Conservation (phyloP, 495 filamentous ascomycete genomes). For the Sporormia fimetaria region DNA sequence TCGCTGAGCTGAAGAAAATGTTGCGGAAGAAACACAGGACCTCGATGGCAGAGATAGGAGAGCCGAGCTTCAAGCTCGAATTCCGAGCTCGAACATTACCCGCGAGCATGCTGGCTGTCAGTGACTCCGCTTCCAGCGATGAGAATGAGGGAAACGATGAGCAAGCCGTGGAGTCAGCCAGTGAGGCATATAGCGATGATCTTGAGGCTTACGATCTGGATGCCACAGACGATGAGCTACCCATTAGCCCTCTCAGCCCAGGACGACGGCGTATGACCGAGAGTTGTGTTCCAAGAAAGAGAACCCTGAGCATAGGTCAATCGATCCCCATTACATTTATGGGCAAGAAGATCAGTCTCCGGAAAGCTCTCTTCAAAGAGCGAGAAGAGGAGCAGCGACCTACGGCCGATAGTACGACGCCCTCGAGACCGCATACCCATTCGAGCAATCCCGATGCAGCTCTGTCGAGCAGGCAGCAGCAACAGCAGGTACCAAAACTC, state of each 20-base stretch:
- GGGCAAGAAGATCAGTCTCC: slow-evolving; percentile 7
- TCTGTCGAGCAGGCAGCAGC: slow-evolving; percentile 7
- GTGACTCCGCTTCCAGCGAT: slow-evolving; percentile 39
- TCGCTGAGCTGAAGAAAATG: slow-evolving; percentile 41
- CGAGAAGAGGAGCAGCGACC: neutral
- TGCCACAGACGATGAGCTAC: slow-evolving; percentile 20
- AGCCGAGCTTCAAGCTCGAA: slow-evolving; percentile 53
- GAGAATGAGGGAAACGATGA: slow-evolving; percentile 37
- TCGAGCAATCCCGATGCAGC: slow-evolving; percentile 19
- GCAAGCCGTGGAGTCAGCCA: slow-evolving; percentile 33
- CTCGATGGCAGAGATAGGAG: slow-evolving; percentile 53
- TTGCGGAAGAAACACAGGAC: slow-evolving; percentile 44
- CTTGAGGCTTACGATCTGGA: slow-evolving; percentile 33
- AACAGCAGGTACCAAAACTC: neutral
- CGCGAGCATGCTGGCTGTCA: slow-evolving; percentile 48
- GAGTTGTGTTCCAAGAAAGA: slow-evolving; percentile 15
- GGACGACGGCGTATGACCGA: too few relatives aligned
- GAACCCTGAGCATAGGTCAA: slow-evolving; percentile 15
- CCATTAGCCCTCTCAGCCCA: slow-evolving; percentile 12
- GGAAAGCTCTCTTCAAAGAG: slow-evolving; percentile 8
- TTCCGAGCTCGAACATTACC: slow-evolving; percentile 68
- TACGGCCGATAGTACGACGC: slow-evolving; percentile 7
- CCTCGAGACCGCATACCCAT: slow-evolving; percentile 16
- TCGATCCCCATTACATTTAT: slow-evolving; percentile 17
- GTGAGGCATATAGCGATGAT: slow-evolving; percentile 41